These are phyloP conservation scores for Mycena alexandri DNA, from an alignment of 768 basidiomycete genomes.

Conservation along the genomic window DNA sequence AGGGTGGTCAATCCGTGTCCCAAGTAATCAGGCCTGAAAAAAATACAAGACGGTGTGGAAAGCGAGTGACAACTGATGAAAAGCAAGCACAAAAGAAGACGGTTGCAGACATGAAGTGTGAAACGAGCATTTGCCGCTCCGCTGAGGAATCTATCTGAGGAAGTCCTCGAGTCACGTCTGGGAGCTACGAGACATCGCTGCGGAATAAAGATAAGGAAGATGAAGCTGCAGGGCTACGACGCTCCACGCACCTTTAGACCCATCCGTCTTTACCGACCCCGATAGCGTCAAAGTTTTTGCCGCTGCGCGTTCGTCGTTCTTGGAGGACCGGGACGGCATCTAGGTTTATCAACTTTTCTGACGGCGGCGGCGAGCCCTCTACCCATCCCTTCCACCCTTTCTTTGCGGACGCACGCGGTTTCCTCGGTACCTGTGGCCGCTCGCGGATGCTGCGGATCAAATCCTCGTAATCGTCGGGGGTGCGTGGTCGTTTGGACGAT, in stretches of 20 bases:
- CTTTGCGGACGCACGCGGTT: conserved; percentile 74
- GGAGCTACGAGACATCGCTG: conserved; percentile 1
- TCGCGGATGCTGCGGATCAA: conserved; percentile 43
- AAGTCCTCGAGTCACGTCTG: conserved; percentile 21
- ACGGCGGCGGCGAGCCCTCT: conserved; percentile 85
- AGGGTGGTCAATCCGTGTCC: conserved; percentile 15
- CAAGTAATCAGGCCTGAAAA: conserved; percentile 17
- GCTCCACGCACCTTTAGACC: conserved; percentile 70
- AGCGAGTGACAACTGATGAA: conserved; percentile 33
- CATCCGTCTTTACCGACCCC: conserved; percentile 83
- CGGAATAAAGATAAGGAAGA: conserved; percentile 1
- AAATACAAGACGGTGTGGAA: conserved; percentile 27
- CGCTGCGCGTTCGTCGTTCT: conserved; percentile 85
- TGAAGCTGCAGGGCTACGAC: conserved; percentile 42
- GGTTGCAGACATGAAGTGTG: conserved; percentile 19
- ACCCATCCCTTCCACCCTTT: conserved; percentile 96
- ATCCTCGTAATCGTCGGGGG: conserved; percentile 74
- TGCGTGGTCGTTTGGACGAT: conserved; percentile 84
- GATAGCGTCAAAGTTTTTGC: conserved; percentile 87
- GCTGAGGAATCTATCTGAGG: conserved; percentile 11
- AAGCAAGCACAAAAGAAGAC: conserved; percentile 24
- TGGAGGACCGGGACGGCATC: conserved; percentile 78
- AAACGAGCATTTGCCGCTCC: conserved; percentile 27
- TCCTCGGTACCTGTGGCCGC: conserved; percentile 52
- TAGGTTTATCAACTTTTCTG: conserved; percentile 85